These are phyloP conservation scores for Yarrowia osloensis DNA, from an alignment of 805 yeast species.

Conservation along the genomic window DNA sequence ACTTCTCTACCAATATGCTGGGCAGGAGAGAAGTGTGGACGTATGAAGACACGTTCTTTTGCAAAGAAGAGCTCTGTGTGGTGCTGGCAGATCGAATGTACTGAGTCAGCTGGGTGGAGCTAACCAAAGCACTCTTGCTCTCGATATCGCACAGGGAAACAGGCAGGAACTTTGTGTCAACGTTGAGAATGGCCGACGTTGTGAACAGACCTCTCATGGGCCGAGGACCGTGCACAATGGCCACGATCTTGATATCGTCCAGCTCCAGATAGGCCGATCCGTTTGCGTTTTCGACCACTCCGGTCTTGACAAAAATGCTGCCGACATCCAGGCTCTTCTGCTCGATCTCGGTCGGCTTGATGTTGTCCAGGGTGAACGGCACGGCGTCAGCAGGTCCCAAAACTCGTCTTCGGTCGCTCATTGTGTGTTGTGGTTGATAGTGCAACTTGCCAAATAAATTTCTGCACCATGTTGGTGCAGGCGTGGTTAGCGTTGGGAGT, in stretches of 20 bases:
- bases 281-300: conserved; percentile 66
- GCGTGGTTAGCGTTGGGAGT: not conserved
- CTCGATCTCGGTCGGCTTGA: conserved; percentile 36
- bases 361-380: conserved; percentile 45
- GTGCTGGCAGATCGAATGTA: conserved; percentile 38
- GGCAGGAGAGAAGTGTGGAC: conserved; percentile 56
- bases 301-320: conserved; percentile 61
- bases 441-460: not conserved
- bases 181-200: conserved; percentile 65
- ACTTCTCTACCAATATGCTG: conserved; percentile 61
- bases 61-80: conserved; percentile 37
- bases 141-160: conserved; percentile 46
- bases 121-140: conserved; percentile 37
- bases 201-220: conserved; percentile 76
- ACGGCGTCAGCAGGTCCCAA: conserved; percentile 74
- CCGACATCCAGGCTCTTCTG: conserved; percentile 29
- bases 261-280: conserved; percentile 83
- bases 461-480: not conserved
- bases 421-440: not conserved
- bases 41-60: conserved; percentile 53
- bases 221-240: conserved; percentile 84
- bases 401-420: conserved; percentile 76
- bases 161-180: conserved; percentile 58
- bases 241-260: conserved; percentile 60
- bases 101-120: conserved; percentile 20